Conservation (phyloP, 768 basidiomycete genomes). For the Gloeopeniophorella convolvens region DNA sequence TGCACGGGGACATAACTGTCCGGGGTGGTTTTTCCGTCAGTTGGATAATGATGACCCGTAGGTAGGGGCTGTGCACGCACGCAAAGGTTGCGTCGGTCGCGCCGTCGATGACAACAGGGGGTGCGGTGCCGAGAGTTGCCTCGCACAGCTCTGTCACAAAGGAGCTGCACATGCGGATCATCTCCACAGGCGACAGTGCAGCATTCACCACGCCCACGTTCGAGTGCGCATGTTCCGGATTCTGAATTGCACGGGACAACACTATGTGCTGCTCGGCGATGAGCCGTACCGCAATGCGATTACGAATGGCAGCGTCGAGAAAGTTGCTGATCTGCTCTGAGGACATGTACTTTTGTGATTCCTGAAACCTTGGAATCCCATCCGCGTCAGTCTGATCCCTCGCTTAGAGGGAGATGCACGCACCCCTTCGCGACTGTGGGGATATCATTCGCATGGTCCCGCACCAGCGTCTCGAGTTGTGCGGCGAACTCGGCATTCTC, state of each 20-base stretch:
- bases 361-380: conserved; percentile 84
- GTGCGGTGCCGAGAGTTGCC: conserved; percentile 70
- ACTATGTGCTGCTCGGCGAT: conserved; percentile 91
- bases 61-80: no score
- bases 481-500: conserved; percentile 66
- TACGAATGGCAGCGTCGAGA: conserved; percentile 77
- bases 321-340: conserved; percentile 73
- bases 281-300: conserved; percentile 79
- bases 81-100: conserved; percentile 65
- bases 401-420: conserved; percentile 16
- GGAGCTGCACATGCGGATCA: conserved; percentile 76
- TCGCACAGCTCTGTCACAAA: conserved; percentile 82
- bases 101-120: conserved; percentile 65
- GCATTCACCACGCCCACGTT: conserved; percentile 72
- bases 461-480: conserved; percentile 64
- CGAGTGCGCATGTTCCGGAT: conserved; percentile 31
- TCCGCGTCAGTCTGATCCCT: no score
- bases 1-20: conserved; percentile 81
- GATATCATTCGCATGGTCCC: conserved; percentile 79
- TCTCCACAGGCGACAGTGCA: conserved; percentile 60
- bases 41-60: no score
- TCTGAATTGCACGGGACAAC: conserved; percentile 59
- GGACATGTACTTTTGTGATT: conserved; percentile 78
- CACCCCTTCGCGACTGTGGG: conserved; percentile 89
- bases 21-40: no score